Base-by-base conservation (phyloP, 768 basidiomycete genomes). In the Pleurotus giganteus region DNA sequence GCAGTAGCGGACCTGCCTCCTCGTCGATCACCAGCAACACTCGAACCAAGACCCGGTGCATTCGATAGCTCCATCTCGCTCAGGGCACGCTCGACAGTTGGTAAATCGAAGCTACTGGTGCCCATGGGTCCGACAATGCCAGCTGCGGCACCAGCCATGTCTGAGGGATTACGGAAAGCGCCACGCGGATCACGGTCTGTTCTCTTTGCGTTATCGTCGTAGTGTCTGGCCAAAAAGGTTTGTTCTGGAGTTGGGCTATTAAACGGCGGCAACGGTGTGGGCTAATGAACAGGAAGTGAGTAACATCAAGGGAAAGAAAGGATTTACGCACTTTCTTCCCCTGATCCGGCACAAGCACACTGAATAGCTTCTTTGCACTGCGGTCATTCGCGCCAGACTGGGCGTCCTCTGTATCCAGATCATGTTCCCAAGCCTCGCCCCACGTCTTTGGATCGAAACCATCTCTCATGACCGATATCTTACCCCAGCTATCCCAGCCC, bases 401-500 rank as follows among this genome's bases (percentile, higher is more conserved):
- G 2, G 67, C 68, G 3, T 73, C 79, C 13, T 71, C 76, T 15
- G 72, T 71, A 2, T 77, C 81, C 12, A 93, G 66, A 60, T 93
- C 90, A 34, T 75, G 72, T 59, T 90, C 89, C 87, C 85, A 92
- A 36, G 84, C 88, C 55, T 89, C 88, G 3, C 85, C 88, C 85
- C 87, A 89, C 44, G 74, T 65, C 57, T 83, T 86, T 1, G 90
- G 85, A 51, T 97, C 94, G 62, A 98, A 99, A 0, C 91, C 91
- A 36, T 98, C 97, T 54, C 94, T 74, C 53, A 98, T 72, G 1
- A 98, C 88, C 2, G 80, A 76, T 55, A 98, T 96, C 75, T 98
- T 98, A 0, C 95, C 94, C 91, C 93, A 97, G 60, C 90, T 92
- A 65, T 98, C 97, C 97, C 97, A 99, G 1, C 97, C 97, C 1